A percentile compares a stretch with the other conserved stretches of the same genome.
phyloP scores from a whole-genome alignment of 2,329 filamentous ascomycete species.

The Trichoderma arundinaceum region DNA sequence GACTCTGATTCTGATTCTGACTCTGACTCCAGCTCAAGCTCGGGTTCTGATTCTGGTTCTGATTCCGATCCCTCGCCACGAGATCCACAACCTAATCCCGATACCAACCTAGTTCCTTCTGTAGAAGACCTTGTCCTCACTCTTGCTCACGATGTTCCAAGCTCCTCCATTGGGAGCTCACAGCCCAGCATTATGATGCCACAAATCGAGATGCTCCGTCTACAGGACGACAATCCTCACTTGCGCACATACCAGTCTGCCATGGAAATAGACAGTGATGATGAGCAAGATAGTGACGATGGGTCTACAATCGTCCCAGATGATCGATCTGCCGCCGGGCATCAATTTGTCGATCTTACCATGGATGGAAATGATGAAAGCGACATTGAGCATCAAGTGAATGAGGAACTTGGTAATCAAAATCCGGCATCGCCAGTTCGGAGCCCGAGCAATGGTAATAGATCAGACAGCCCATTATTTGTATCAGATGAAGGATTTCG shows the following conservation, averaged over 20 bases:
- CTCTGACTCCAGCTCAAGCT: background rate
- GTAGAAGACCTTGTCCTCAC: background rate
- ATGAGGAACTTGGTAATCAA: background rate
- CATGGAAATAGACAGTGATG: background rate
- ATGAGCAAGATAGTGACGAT: slow-evolving; percentile 3
- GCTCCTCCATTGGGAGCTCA: background rate
- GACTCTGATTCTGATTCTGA: background rate
- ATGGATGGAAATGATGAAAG: background rate
- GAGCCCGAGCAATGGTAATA: background rate
- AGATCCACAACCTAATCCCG: background rate
- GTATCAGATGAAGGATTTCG: background rate
- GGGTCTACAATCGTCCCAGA: slow-evolving; percentile 24
- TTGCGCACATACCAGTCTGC: no score
- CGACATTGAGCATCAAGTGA: background rate
- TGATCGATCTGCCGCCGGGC: background rate
- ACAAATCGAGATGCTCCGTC: background rate
- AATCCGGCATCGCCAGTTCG: background rate
- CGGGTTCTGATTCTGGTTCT: background rate
- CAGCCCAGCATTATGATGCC: background rate
- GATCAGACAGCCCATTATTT: slow-evolving; percentile 22
- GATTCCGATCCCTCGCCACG: background rate
- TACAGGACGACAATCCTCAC: background rate
- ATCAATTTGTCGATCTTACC: slow-evolving; percentile 25
- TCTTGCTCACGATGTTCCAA: background rate
- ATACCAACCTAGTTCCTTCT: background rate